phyloP scores from a whole-genome alignment of 805 yeast genomes.

The Teunomyces cretensis region DNA sequence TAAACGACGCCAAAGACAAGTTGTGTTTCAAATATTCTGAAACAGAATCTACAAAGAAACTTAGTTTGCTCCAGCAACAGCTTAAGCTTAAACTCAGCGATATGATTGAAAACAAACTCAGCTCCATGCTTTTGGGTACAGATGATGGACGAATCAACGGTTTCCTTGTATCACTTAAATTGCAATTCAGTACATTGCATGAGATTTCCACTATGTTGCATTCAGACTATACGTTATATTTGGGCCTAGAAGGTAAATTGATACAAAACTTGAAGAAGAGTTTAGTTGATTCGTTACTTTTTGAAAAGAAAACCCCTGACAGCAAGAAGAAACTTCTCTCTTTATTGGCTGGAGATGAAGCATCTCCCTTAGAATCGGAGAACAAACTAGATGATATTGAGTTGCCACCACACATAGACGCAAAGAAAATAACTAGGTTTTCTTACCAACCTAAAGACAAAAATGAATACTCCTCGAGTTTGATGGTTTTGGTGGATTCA shows the following conservation, averaged over 20 bases:
- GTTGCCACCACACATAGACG: constrained; percentile 38
- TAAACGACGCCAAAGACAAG: neutral
- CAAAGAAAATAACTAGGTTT: constrained; percentile 24
- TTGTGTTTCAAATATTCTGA: neutral
- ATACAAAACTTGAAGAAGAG: constrained; percentile 13
- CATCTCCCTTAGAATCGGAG: constrained; percentile 1
- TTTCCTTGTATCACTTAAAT: constrained; percentile 26
- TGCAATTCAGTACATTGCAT: constrained; percentile 27
- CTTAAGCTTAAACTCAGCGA: constrained; percentile 24
- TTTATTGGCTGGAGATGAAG: constrained; percentile 6
- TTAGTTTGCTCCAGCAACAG: constrained; percentile 11
- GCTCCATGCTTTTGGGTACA: constrained; percentile 23
- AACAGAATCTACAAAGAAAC: neutral
- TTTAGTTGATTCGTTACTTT: constrained; percentile 15
- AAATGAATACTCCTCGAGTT: constrained; percentile 14
- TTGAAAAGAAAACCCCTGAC: constrained; percentile 1
- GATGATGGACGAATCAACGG: constrained; percentile 33
- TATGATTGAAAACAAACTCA: constrained; percentile 24
- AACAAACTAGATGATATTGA: constrained; percentile 34
- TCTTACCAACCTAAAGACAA: neutral
- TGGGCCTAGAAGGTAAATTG: constrained; percentile 8
- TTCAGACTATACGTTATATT: neutral
- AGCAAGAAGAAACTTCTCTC: constrained; percentile 13
- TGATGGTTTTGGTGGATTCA: constrained; percentile 13
- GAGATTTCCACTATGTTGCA: constrained; percentile 8